Evolutionary conservation across 495 filamentous ascomycete genomes (phyloP), one percentile per base, ranked within the genome.

Genomic region (Podospora australis): DNA sequence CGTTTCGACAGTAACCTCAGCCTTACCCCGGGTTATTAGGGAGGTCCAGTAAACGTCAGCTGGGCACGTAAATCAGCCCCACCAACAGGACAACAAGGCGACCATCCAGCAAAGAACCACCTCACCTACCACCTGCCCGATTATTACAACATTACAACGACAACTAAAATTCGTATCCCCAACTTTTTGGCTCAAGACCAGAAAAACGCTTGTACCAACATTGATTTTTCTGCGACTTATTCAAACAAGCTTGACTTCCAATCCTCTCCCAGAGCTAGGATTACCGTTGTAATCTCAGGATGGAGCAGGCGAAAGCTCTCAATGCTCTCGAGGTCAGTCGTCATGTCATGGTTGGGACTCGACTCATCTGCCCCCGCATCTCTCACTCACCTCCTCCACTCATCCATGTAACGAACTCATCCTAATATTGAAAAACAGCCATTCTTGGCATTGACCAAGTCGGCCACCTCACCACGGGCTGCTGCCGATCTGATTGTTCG

Each of bases 291-390:
- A n/a, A n/a, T 9, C 17, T 46, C 62, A 68, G 28, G 17, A 95
- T 96, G 90, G 87, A 95, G 66, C 88, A 90, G 64, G 74, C 78
- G 19, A 86, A 86, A 68, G 88, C 89, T 50, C 72, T 95, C 48
- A 90, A 90, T 60, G 87, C 89, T 60, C 76, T 96, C 19, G 74
- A 75, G 68, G 76, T 77, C 52, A 47, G 59, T 53, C 50, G 60
- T 42, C 28, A 58, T 43, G 13, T 13, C 22, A 36, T 36, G 13
- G 32, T 16, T 16, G 32, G 32, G 6, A n/a, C n/a, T n/a, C n/a
- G n/a, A n/a, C n/a, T n/a, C 34, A 26, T 43, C 19, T 44, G 17
- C 39, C 30, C 23, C 53, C 50, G 42, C 41, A 8, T 40, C 22
- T 42, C 26, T 14, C 21, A 4, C 19, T 16, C 44, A n/a, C 5